Conservation (phyloP, 2,329 filamentous ascomycete genomes). For the Hymenoscyphus salicellus region DNA sequence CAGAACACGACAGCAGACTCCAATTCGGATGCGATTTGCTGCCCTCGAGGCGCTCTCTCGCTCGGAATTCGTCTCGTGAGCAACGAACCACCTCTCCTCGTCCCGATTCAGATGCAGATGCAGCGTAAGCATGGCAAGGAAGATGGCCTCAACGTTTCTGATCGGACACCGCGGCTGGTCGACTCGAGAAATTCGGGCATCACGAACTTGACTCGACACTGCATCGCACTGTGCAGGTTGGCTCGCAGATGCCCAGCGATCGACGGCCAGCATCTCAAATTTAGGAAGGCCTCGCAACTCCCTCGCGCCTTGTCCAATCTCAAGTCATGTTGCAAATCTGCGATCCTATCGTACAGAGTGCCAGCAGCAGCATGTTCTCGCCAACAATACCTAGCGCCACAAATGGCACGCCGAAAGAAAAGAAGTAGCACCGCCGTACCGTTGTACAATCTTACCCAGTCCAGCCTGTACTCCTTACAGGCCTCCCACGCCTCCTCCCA, state of each 20-base stretch:
- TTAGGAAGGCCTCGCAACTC: neutral
- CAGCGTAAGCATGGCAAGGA: constrained; percentile 1
- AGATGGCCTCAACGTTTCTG: constrained; percentile 1
- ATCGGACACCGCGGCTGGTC: constrained; percentile 1
- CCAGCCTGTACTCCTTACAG: neutral
- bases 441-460: neutral
- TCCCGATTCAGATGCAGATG: neutral
- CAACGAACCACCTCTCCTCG: neutral
- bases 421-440: neutral
- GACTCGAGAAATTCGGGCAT: neutral
- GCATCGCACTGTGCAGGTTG: neutral
- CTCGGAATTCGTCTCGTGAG: neutral
- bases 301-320: neutral
- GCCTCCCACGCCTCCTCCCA: neutral
- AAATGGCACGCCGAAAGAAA: neutral
- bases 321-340: constrained; percentile 3
- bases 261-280: neutral
- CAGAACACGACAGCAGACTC: neutral
- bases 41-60: neutral
- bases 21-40: constrained; percentile 1
- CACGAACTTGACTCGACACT: neutral
- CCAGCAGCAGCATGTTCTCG: neutral
- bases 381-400: neutral
- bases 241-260: neutral
- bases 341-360: constrained; percentile 2